A percentile compares a stretch with the other conserved stretches of the same genome.
These are phyloP conservation scores for Henckelia pumila DNA, from an alignment of 257 asterid genomes.

Conservation along the genomic window DNA sequence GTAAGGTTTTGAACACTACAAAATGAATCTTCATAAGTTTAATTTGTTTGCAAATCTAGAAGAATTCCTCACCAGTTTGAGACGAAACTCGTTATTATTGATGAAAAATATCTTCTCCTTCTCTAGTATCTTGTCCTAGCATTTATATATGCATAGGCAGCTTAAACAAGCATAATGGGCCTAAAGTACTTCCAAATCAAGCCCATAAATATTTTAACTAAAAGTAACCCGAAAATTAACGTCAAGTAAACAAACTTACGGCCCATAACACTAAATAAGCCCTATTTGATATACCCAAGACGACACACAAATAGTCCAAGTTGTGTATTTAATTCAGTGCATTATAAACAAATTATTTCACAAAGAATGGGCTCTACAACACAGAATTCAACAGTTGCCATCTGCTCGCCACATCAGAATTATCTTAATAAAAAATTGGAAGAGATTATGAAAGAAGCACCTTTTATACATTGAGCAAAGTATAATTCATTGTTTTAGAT, in stretches of 20 bases:
- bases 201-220: neutral
- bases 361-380: neutral
- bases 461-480: conserved; percentile 15
- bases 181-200: too few species aligned
- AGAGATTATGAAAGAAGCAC: conserved; percentile 7
- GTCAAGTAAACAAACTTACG: neutral
- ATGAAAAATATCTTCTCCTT: neutral
- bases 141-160: neutral
- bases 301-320: neutral
- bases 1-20: neutral
- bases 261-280: neutral
- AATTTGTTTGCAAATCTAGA: neutral
- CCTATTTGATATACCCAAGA: neutral
- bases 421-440: neutral
- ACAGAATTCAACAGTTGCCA: neutral
- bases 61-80: neutral
- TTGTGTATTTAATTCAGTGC: neutral
- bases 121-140: neutral
- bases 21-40: neutral
- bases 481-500: conserved; percentile 8
- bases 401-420: conserved; percentile 16
- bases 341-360: neutral
- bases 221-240: neutral
- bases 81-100: neutral
- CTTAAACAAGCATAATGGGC: neutral